Evolutionary conservation across 2,329 filamentous ascomycete species (phyloP).

Genomic region (Endothia cerciana): DNA sequence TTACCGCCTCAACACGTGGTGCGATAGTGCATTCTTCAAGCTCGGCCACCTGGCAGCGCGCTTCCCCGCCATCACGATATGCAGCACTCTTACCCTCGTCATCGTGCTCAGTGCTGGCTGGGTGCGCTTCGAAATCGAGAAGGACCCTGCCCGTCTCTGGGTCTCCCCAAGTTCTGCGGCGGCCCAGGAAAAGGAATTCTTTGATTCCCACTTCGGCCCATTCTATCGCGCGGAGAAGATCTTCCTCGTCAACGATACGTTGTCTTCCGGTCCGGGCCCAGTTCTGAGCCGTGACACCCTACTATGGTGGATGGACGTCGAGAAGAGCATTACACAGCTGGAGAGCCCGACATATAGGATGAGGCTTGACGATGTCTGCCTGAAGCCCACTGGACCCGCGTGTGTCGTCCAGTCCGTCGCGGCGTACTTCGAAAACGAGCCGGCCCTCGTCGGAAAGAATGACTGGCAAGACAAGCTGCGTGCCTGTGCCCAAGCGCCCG

Average conservation of each 20-base stretch:
- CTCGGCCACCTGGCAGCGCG: constrained; percentile 80
- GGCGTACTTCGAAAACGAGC: constrained; percentile 78
- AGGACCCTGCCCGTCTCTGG: constrained; percentile 89
- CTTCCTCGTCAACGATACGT: constrained; percentile 89
- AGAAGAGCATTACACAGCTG: constrained; percentile 73
- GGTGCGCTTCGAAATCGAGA: constrained; percentile 87
- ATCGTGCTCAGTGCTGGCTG: constrained; percentile 82
- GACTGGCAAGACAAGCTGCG: constrained; percentile 75
- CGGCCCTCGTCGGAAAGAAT: constrained; percentile 61
- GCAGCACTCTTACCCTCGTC: constrained; percentile 74
- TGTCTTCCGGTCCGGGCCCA: constrained; percentile 65
- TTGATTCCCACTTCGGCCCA: constrained; percentile 89
- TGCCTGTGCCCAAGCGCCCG: constrained; percentile 77
- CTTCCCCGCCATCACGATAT: constrained; percentile 84
- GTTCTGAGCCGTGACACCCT: constrained; percentile 89
- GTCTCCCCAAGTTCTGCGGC: constrained; percentile 93
- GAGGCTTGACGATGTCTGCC: constrained; percentile 83
- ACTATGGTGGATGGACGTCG: constrained; percentile 91
- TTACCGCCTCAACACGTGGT: constrained; percentile 83
- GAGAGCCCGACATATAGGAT: constrained; percentile 71
- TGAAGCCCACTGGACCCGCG: constrained; percentile 86
- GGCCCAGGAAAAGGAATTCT: constrained; percentile 91
- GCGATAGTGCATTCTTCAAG: constrained; percentile 78
- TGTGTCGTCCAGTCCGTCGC: constrained; percentile 95
- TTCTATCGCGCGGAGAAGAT: constrained; percentile 94